phyloP scores from a whole-genome alignment of 768 basidiomycete genomes.

The Pulveroboletus ravenelii region DNA sequence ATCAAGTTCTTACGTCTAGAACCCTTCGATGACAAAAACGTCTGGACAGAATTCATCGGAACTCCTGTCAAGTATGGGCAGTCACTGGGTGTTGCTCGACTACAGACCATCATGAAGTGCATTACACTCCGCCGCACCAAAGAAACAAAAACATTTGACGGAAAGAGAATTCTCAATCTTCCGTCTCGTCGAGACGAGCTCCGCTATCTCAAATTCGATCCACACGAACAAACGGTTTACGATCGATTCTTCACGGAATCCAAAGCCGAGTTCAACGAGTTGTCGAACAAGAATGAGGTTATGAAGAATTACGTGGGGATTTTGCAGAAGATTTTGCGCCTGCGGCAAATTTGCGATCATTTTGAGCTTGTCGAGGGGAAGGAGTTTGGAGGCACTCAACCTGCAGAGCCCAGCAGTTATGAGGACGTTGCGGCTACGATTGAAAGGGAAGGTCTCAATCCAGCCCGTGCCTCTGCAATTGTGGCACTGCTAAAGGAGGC shows the following conservation, averaged over 20 bases:
- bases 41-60: slow-evolving; percentile 92
- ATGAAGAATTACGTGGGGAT: slow-evolving; percentile 99
- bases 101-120: slow-evolving; percentile 96
- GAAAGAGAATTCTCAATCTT: slow-evolving; percentile 78
- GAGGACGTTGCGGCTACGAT: slow-evolving; percentile 79
- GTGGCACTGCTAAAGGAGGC: slow-evolving; percentile 84
- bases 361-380: slow-evolving; percentile 82
- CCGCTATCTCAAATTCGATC: slow-evolving; percentile 77
- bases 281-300: slow-evolving; percentile 84
- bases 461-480: slow-evolving; percentile 71
- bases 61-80: slow-evolving; percentile 91
- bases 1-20: slow-evolving; percentile 92
- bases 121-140: slow-evolving; percentile 96
- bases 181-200: slow-evolving; percentile 90
- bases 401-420: slow-evolving; percentile 52
- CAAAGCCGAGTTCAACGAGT: slow-evolving; percentile 85
- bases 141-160: slow-evolving; percentile 76
- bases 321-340: slow-evolving; percentile 89
- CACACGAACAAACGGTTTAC: slow-evolving; percentile 81
- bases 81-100: slow-evolving; percentile 81
- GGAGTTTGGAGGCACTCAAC: slow-evolving; percentile 41
- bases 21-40: slow-evolving; percentile 88
- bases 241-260: slow-evolving; percentile 85
- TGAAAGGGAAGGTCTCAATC: slow-evolving; percentile 70
- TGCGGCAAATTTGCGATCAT: slow-evolving; percentile 98